Conservation (phyloP, 306 rosid genomes). For the Lotus japonicus region DNA sequence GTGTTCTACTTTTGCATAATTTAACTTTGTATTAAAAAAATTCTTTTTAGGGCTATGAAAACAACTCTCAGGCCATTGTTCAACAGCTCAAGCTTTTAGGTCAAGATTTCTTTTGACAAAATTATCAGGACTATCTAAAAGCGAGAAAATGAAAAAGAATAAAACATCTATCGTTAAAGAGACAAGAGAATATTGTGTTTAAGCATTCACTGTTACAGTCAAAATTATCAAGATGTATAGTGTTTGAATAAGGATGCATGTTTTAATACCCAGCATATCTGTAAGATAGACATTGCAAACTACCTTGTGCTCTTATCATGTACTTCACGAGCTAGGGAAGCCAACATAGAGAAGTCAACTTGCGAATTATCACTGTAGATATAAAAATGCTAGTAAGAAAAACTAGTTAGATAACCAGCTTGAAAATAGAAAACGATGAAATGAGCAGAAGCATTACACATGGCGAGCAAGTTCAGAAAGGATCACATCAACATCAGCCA, state of each 20-base stretch:
- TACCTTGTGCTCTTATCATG: conserved; percentile 52
- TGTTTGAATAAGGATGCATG: background rate
- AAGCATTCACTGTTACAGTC: background rate
- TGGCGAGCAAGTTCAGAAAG: conserved; percentile 33
- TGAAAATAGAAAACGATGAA: conserved; percentile 8
- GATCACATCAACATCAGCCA: conserved; percentile 32
- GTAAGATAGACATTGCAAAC: background rate
- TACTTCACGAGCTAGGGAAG: conserved; percentile 31
- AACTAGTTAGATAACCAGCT: background rate
- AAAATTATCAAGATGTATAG: background rate
- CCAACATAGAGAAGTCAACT: conserved; percentile 29
- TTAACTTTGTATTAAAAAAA: background rate
- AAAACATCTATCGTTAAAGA: background rate
- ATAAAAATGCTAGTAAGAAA: background rate
- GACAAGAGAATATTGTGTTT: background rate
- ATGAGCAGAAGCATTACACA: conserved; percentile 28
- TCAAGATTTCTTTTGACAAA: background rate
- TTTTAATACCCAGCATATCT: background rate
- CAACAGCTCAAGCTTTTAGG: background rate
- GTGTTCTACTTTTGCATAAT: background rate
- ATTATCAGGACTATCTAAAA: too few species aligned
- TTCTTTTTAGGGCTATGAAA: background rate
- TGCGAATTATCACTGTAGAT: conserved; percentile 33
- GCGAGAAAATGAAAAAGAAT: background rate
- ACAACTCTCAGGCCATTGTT: background rate